Conservation (phyloP, 106 monocot genomes). For the Vanilla planifolia region DNA sequence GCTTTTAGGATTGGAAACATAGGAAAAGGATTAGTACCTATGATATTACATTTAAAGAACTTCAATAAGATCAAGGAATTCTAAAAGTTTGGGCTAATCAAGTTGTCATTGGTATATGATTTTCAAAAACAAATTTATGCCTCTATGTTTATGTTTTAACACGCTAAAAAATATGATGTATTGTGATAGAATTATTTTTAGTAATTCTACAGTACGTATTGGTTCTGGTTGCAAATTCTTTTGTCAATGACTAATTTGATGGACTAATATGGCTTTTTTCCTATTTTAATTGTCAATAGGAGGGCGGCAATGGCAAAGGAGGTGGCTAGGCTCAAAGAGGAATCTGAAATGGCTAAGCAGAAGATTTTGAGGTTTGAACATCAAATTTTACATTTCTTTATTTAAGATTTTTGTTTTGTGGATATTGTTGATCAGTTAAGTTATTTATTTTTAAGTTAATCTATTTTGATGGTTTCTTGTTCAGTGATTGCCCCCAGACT, state of each 20-base stretch:
- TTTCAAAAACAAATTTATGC: too few relatives aligned
- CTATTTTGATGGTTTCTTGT: constrained; percentile 11
- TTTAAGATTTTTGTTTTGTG: not conserved
- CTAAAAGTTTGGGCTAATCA: too few relatives aligned
- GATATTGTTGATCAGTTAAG: too few relatives aligned
- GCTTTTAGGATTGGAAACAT: too few relatives aligned
- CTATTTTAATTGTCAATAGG: constrained; percentile 32
- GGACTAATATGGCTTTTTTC: not conserved
- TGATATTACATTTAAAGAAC: too few relatives aligned
- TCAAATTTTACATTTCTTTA: not conserved
- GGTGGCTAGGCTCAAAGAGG: constrained; percentile 77
- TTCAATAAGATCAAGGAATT: too few relatives aligned
- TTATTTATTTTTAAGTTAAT: too few relatives aligned
- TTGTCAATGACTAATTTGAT: not conserved
- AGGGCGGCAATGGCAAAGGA: constrained; percentile 80
- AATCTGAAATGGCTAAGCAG: constrained; percentile 43
- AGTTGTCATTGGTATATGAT: too few relatives aligned
- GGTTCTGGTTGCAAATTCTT: not conserved
- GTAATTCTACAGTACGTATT: not conserved
- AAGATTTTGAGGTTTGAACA: constrained; percentile 51
- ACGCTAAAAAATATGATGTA: too few relatives aligned
- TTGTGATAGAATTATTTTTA: too few relatives aligned
- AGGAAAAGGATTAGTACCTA: too few relatives aligned
- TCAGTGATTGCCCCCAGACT: constrained; percentile 49
- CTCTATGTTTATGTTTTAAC: too few relatives aligned